Evolutionary conservation across 2,329 filamentous ascomycete species (phyloP).

Genomic region (Xylariaceae sp.): DNA sequence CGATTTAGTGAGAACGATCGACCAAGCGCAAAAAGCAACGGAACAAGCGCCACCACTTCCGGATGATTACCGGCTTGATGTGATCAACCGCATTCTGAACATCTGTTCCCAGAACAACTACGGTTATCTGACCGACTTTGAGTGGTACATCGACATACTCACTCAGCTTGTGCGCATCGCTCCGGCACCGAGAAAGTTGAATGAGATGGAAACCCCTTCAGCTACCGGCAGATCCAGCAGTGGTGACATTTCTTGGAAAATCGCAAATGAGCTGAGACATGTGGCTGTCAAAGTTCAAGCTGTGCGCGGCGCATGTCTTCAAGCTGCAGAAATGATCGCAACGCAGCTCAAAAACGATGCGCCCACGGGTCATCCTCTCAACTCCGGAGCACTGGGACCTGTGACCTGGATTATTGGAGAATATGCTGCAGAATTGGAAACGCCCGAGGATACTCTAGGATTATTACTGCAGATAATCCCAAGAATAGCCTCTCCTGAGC

Average conservation of each 20-base stretch:
- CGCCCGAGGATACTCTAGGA: conserved; percentile 66
- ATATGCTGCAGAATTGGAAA: conserved; percentile 67
- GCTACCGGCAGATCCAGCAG: conserved; percentile 30
- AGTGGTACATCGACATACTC: conserved; percentile 93
- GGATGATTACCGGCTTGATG: conserved; percentile 77
- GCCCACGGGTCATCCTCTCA: conserved; percentile 51
- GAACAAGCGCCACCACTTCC: conserved; percentile 60
- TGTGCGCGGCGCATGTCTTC: conserved; percentile 72
- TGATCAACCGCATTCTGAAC: conserved; percentile 74
- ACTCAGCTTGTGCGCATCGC: conserved; percentile 76
- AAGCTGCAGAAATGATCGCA: conserved; percentile 74
- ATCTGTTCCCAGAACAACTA: conserved; percentile 93
- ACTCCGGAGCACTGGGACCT: conserved; percentile 64
- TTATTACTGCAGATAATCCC: conserved; percentile 65
- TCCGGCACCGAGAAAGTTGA: conserved; percentile 41
- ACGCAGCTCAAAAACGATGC: conserved; percentile 50
- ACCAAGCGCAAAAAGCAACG: conserved; percentile 30
- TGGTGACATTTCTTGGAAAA: conserved; percentile 57
- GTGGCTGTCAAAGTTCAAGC: conserved; percentile 87
- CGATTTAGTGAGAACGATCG: conserved; percentile 40
- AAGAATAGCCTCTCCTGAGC: conserved; percentile 53
- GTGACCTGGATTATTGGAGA: conserved; percentile 85
- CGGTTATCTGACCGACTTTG: conserved; percentile 79
- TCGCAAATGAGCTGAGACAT: conserved; percentile 83
- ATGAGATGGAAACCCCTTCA: conserved; percentile 33